phyloP scores from a whole-genome alignment of 139 green algal genomes.

The Chlamydomonas applanata region DNA sequence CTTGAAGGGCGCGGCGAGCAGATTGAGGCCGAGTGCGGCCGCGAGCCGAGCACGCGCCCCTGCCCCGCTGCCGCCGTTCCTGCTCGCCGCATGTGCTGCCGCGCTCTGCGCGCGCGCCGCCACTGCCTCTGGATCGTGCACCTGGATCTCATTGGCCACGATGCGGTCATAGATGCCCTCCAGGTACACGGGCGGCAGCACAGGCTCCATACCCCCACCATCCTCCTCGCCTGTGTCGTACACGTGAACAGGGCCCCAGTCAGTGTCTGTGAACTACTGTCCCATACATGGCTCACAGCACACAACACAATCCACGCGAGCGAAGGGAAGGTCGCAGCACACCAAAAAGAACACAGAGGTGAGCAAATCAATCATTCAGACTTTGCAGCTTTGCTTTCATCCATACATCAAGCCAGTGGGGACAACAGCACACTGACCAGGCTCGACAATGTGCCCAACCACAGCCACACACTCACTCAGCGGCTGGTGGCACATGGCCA shows the following conservation, averaged over 20 bases:
- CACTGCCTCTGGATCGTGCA: constrained; percentile 1
- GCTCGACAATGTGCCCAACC: neutral
- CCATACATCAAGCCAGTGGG: too few relatives aligned
- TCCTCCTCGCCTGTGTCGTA: constrained; percentile 28
- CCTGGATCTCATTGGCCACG: constrained; percentile 29
- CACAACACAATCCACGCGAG: too few relatives aligned
- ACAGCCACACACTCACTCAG: neutral
- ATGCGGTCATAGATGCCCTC: constrained; percentile 82
- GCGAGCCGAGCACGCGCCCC: constrained; percentile 43
- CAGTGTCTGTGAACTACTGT: too few relatives aligned
- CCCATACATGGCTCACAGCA: too few relatives aligned
- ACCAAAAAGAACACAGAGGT: too few relatives aligned
- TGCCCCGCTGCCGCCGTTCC: neutral
- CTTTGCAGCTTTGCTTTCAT: too few relatives aligned
- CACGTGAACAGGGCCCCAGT: too few relatives aligned
- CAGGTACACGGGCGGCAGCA: constrained; percentile 70
- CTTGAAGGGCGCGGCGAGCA: constrained; percentile 47
- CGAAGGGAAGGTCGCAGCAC: too few relatives aligned
- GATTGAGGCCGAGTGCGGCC: constrained; percentile 57
- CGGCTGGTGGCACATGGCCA: constrained; percentile 68
- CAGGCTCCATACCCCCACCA: constrained; percentile 50
- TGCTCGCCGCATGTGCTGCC: neutral
- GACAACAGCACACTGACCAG: too few relatives aligned
- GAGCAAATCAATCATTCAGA: too few relatives aligned
- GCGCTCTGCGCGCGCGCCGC: neutral